Conservation (phyloP, 1,284 basidiomycete species). For the Chalciporus piperatoides region DNA sequence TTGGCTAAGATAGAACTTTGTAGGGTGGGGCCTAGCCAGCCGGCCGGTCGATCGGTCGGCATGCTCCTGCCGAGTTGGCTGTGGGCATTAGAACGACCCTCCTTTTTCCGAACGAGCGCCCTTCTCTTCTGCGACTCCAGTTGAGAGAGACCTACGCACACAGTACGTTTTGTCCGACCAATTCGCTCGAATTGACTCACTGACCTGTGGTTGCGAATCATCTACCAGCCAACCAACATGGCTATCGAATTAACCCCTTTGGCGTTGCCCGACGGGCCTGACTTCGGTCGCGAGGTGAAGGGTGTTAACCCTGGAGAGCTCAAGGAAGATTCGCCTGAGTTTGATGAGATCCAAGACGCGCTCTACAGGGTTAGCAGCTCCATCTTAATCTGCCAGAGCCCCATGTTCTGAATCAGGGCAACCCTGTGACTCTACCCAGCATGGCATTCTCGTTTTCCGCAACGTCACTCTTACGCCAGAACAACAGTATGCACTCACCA, state of each 20-base stretch:
- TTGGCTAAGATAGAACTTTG: no score
- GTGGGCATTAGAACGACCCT: neutral
- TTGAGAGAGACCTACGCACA: neutral
- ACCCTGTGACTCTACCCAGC: conserved; percentile 48
- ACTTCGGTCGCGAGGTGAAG: conserved; percentile 65
- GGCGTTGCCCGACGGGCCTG: no score
- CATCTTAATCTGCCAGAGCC: conserved; percentile 30
- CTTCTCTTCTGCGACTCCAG: neutral
- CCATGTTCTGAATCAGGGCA: conserved; percentile 18
- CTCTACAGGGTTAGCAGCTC: conserved; percentile 56
- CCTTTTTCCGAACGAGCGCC: neutral
- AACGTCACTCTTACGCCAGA: conserved; percentile 68
- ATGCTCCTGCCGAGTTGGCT: neutral
- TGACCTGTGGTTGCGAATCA: neutral
- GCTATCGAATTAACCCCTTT: conserved; percentile 54
- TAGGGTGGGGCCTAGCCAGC: neutral
- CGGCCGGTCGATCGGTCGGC: neutral
- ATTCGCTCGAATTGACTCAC: neutral
- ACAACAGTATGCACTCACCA: conserved; percentile 80
- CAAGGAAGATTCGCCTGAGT: conserved; percentile 41
- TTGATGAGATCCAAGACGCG: conserved; percentile 56
- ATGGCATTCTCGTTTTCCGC: conserved; percentile 74
- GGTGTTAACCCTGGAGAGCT: conserved; percentile 58
- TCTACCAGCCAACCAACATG: conserved; percentile 35
- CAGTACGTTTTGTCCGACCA: neutral